These are phyloP conservation scores for Ramicandelaber brevisporus DNA, from an alignment of 192 early-diverging fungal species.

Conservation along the genomic window DNA sequence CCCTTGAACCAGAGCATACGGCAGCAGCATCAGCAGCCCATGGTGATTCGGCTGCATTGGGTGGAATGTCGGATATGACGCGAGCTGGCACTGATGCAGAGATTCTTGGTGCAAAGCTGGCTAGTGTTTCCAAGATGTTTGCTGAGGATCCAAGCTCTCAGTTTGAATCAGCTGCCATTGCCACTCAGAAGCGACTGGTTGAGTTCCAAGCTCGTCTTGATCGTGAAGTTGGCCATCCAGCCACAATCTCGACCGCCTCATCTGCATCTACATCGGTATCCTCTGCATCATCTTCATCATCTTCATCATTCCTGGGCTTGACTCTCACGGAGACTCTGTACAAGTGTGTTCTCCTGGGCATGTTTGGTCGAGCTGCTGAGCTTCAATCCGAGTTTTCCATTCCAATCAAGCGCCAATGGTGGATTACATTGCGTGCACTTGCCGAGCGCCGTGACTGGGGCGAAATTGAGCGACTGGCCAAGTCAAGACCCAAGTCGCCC, in stretches of 20 bases:
- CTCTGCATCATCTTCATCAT: constrained; percentile 43
- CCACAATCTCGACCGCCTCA: neutral
- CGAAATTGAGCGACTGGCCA: constrained; percentile 54
- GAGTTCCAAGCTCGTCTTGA: neutral
- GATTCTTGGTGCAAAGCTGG: no score
- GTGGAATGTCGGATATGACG: no score
- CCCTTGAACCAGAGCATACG: no score
- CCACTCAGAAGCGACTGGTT: no score
- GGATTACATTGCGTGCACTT: constrained; percentile 66
- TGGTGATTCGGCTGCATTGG: no score
- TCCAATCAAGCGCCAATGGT: constrained; percentile 67
- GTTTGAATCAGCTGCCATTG: constrained; percentile 49
- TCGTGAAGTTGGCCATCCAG: neutral
- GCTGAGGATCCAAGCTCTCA: constrained; percentile 34
- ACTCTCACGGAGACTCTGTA: constrained; percentile 68
- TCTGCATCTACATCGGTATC: constrained; percentile 4
- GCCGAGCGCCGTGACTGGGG: constrained; percentile 65
- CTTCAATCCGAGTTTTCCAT: constrained; percentile 64
- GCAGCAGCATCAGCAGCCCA: no score
- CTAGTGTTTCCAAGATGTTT: constrained; percentile 23
- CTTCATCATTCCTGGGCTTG: constrained; percentile 55
- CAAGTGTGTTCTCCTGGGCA: constrained; percentile 43
- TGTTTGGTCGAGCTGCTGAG: constrained; percentile 45
- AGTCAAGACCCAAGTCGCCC: constrained; percentile 48
- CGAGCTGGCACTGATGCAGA: no score